These are phyloP conservation scores for Hansfordia pulvinata DNA, from an alignment of 2,329 filamentous ascomycete species.

Conservation along the genomic window DNA sequence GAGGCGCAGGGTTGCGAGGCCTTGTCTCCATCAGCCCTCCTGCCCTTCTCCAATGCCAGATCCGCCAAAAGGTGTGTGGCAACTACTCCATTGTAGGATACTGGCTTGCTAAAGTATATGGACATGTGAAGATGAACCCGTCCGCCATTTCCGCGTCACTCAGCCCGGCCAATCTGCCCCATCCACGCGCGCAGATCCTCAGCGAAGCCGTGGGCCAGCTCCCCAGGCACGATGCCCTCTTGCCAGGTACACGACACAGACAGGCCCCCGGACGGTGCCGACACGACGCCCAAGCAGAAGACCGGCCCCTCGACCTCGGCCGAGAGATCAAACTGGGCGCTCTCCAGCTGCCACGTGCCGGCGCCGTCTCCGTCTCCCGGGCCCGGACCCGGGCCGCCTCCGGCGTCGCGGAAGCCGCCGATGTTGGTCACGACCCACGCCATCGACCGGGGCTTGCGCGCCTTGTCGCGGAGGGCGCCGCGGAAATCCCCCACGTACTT, in stretches of 20 bases:
- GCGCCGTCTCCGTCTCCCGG: neutral
- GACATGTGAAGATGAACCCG: too few relatives aligned
- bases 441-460: slow-evolving; percentile 14
- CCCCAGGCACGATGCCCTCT: slow-evolving; percentile 9
- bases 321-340: slow-evolving; percentile 5
- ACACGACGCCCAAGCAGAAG: neutral
- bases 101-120: too few relatives aligned
- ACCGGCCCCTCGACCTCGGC: slow-evolving; percentile 5
- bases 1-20: too few relatives aligned
- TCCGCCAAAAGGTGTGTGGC: too few relatives aligned
- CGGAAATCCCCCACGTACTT: slow-evolving; percentile 21
- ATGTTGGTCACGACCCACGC: slow-evolving; percentile 21
- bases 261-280: too few relatives aligned
- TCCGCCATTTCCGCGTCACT: too few relatives aligned
- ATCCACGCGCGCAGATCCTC: slow-evolving; percentile 10
- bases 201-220: slow-evolving; percentile 7
- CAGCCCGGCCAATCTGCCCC: neutral
- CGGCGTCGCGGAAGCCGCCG: slow-evolving; percentile 17
- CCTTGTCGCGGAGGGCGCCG: slow-evolving; percentile 12
- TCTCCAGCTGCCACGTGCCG: slow-evolving; percentile 6
- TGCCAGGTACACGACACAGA: slow-evolving; percentile 10
- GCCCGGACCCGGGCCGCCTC: neutral
- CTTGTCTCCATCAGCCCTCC: too few relatives aligned
- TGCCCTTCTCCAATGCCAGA: too few relatives aligned
- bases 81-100: too few relatives aligned